phyloP scores from a whole-genome alignment of 202 grass and related monocot genomes.

The Setaria italica region DNA sequence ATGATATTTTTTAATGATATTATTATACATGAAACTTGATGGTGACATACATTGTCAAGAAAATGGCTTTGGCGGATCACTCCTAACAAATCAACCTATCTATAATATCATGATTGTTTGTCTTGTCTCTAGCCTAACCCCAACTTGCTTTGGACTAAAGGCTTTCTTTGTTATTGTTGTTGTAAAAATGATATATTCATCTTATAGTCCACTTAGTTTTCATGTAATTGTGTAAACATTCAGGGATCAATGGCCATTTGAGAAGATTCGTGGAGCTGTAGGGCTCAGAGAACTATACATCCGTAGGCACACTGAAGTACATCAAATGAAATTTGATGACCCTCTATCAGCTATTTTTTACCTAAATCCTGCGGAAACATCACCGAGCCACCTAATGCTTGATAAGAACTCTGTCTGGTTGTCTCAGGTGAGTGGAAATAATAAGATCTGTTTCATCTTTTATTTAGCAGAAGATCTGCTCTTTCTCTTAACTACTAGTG shows the following conservation, averaged over 20 bases:
- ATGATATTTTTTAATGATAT: conserved; percentile 8
- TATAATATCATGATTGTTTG: neutral
- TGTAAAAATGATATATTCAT: conserved; percentile 16
- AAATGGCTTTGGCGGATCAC: neutral
- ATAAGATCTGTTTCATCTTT: neutral
- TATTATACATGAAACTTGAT: conserved; percentile 19
- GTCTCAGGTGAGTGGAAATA: conserved; percentile 56
- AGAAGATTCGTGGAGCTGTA: conserved; percentile 44
- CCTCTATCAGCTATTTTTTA: conserved; percentile 42
- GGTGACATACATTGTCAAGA: conserved; percentile 3
- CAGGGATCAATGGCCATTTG: conserved; percentile 78
- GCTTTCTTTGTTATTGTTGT: neutral
- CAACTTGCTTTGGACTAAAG: neutral
- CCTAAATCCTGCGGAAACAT: neutral
- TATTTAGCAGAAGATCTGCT: neutral
- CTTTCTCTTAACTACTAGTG: conserved; percentile 24
- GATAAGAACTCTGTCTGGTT: conserved; percentile 60
- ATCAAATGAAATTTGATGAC: conserved; percentile 84
- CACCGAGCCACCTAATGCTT: conserved; percentile 66
- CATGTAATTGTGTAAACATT: conserved; percentile 41
- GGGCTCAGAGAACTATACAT: conserved; percentile 72
- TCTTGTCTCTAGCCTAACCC: neutral
- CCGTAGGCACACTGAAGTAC: conserved; percentile 58
- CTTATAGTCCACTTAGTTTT: conserved; percentile 26
- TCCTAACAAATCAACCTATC: neutral